These are phyloP conservation scores for Clonostachys solani DNA, from an alignment of 2,329 filamentous ascomycete genomes.

Conservation along the genomic window DNA sequence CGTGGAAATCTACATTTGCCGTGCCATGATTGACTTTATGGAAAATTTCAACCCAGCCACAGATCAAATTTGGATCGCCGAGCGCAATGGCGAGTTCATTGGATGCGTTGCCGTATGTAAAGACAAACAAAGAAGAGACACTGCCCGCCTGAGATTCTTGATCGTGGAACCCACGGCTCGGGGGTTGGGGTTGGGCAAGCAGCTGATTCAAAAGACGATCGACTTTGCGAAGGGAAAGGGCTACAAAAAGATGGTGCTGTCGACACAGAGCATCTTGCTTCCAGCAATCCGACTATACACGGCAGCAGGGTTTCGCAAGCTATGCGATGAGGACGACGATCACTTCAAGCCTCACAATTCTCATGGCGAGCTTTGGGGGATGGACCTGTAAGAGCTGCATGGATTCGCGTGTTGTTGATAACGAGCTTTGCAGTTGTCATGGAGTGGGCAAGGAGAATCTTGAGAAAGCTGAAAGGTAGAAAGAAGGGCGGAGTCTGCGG, in stretches of 20 bases:
- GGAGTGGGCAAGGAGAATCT: too few relatives aligned
- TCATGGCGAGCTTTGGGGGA: too few relatives aligned
- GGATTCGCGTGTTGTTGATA: too few relatives aligned
- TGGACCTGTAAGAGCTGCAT: too few relatives aligned
- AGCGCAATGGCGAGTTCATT: constrained; percentile 11
- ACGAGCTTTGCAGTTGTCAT: too few relatives aligned
- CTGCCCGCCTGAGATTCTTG: constrained; percentile 15
- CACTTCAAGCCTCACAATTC: too few relatives aligned
- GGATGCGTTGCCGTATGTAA: constrained; percentile 15
- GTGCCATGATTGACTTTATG: constrained; percentile 15
- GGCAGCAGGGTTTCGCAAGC: constrained; percentile 8
- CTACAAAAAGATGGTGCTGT: constrained; percentile 8
- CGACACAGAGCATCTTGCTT: constrained; percentile 9
- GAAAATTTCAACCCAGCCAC: constrained; percentile 9
- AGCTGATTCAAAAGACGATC: constrained; percentile 8
- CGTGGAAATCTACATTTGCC: constrained; percentile 13
- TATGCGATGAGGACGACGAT: too few relatives aligned
- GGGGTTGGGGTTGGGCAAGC: constrained; percentile 9
- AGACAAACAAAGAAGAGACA: constrained; percentile 4
- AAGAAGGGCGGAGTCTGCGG: too few relatives aligned
- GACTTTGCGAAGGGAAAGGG: constrained; percentile 10
- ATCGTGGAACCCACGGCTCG: constrained; percentile 12
- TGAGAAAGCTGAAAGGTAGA: too few relatives aligned
- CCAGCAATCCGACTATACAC: constrained; percentile 11
- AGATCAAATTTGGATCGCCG: constrained; percentile 21